Evolutionary conservation across 352 stramenopile species (phyloP).

Genomic region (Pythium dissotocum): DNA sequence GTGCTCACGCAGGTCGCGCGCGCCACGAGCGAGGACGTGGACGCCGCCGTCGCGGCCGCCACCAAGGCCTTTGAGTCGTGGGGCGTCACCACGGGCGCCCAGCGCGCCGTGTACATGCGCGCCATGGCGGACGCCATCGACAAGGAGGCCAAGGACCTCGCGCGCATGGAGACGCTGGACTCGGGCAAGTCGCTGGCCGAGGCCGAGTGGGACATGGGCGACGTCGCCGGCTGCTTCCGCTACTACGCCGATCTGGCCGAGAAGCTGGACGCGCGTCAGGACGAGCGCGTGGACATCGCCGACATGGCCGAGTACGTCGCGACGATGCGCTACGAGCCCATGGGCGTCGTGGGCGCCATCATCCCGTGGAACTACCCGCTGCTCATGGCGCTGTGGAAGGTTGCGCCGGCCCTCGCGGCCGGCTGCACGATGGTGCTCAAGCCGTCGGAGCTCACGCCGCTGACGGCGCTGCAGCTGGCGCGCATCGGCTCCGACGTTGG

Average conservation of each 20-base stretch:
- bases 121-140: constrained; percentile 46
- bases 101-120: constrained; percentile 56
- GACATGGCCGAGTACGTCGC: constrained; percentile 47
- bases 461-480: constrained; percentile 80
- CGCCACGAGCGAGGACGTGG: constrained; percentile 45
- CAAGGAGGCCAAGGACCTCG: constrained; percentile 38
- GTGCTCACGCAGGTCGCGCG: constrained; percentile 54
- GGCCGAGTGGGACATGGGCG: constrained; percentile 70
- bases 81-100: constrained; percentile 41
- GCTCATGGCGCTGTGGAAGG: constrained; percentile 73
- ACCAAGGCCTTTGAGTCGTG: constrained; percentile 46
- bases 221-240: constrained; percentile 58
- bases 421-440: constrained; percentile 96
- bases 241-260: constrained; percentile 62
- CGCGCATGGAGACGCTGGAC: constrained; percentile 66
- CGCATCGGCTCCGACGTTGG: constrained; percentile 62
- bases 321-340: constrained; percentile 59
- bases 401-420: constrained; percentile 87
- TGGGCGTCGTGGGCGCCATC: constrained; percentile 67
- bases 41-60: constrained; percentile 50
- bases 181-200: constrained; percentile 64
- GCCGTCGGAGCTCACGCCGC: constrained; percentile 92
- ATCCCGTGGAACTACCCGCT: constrained; percentile 69
- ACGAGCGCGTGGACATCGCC: constrained; percentile 46
- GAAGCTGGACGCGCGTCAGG: constrained; percentile 50